Percentiles rank a stretch among this genome's conserved stretches.
These are phyloP conservation scores for Umbelopsis sp. DNA, from an alignment of 192 early-diverging fungal species.

Conservation along the genomic window DNA sequence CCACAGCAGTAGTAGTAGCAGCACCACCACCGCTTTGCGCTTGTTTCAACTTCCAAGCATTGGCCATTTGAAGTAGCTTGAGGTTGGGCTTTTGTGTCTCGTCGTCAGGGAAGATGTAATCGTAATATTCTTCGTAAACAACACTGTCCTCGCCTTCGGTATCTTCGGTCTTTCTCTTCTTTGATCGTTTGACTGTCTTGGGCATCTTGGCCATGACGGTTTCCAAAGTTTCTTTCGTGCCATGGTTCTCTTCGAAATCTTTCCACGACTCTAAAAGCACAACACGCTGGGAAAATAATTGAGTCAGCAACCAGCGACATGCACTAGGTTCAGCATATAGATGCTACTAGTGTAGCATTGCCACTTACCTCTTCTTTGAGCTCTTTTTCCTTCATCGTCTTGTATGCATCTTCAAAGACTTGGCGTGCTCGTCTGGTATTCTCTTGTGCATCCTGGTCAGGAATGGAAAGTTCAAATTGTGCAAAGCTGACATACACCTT, in stretches of 20 bases:
- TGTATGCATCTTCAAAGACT: slow-evolving; percentile 79
- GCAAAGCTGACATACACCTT: slow-evolving; percentile 97
- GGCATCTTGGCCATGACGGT: slow-evolving; percentile 80
- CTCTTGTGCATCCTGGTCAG: slow-evolving; percentile 54
- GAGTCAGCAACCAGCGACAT: background rate
- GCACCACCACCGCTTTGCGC: background rate
- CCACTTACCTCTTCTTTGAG: slow-evolving; percentile 81
- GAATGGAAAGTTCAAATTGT: slow-evolving; percentile 81
- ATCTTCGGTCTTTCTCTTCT: slow-evolving; percentile 71
- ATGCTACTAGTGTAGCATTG: too few species aligned
- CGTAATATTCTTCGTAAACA: slow-evolving; percentile 97
- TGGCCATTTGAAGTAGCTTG: slow-evolving; percentile 90
- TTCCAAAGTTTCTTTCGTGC: slow-evolving; percentile 54
- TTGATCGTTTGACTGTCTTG: slow-evolving; percentile 80
- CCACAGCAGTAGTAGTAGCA: background rate
- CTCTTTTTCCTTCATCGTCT: slow-evolving; percentile 66
- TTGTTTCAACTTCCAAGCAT: slow-evolving; percentile 70
- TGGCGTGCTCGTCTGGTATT: slow-evolving; percentile 59
- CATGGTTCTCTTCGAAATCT: slow-evolving; percentile 75
- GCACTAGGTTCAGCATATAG: too few species aligned
- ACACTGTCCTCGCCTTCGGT: slow-evolving; percentile 57
- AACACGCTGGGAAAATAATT: slow-evolving; percentile 53
- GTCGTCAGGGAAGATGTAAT: slow-evolving; percentile 99
- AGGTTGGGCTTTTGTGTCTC: slow-evolving; percentile 82
- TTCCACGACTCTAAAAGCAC: slow-evolving; percentile 92